Evolutionary conservation across 73 alveolate genomes (phyloP).

Genomic region (Tetrahymena elliotti): DNA sequence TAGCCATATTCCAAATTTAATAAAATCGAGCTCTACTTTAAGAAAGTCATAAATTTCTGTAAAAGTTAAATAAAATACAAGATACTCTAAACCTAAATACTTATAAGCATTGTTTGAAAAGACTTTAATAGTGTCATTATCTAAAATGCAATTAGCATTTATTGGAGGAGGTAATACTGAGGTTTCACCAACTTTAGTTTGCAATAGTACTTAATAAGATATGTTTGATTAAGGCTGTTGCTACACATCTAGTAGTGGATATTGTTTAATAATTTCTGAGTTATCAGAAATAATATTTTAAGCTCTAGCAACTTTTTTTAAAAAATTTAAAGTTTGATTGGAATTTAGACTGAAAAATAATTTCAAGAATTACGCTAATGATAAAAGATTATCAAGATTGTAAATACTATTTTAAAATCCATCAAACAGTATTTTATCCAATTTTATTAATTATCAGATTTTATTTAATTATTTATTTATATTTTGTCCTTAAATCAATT

Average conservation of each 20-base stretch:
- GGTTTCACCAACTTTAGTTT: not conserved
- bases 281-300: too few species aligned
- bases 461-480: too few species aligned
- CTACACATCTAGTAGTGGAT: not conserved
- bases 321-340: too few species aligned
- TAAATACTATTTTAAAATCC: too few species aligned
- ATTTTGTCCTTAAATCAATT: too few species aligned
- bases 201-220: not conserved
- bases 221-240: not conserved
- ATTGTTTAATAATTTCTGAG: not conserved
- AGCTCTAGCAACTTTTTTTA: not conserved
- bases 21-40: not conserved
- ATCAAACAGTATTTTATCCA: too few species aligned
- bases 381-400: too few species aligned
- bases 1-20: not conserved
- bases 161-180: not conserved
- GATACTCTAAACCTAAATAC: not conserved
- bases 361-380: not conserved
- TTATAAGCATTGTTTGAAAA: not conserved
- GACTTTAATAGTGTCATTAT: not conserved
- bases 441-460: too few species aligned
- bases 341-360: not conserved
- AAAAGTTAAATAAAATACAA: not conserved
- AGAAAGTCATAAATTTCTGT: not conserved
- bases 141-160: not conserved